Conservation (phyloP, 2,329 filamentous ascomycete genomes). For the Chrysosporium queenslandicum region DNA sequence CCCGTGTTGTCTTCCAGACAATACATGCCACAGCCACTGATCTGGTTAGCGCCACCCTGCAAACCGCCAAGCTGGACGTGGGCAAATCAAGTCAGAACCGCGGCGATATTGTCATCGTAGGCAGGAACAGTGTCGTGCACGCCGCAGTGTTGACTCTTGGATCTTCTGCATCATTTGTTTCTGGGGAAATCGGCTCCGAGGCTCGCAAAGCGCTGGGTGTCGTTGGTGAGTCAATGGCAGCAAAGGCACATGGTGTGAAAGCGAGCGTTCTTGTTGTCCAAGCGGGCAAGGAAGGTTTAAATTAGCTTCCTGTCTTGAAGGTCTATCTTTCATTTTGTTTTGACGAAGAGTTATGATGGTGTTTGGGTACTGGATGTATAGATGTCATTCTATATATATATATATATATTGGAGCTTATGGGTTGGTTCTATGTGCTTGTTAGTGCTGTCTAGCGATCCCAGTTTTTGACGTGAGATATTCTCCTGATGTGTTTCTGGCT, state of each 20-base stretch:
- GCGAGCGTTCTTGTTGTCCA: slow-evolving; percentile 63
- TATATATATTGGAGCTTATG: background rate
- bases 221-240: slow-evolving; percentile 34
- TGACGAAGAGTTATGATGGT: background rate
- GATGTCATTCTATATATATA: background rate
- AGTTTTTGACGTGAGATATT: no score
- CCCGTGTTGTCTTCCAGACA: slow-evolving; percentile 48
- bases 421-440: background rate
- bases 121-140: slow-evolving; percentile 16
- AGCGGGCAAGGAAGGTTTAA: slow-evolving; percentile 33
- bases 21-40: slow-evolving; percentile 24
- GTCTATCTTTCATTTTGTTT: background rate
- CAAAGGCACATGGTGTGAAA: slow-evolving; percentile 50
- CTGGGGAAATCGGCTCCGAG: slow-evolving; percentile 31
- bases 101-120: slow-evolving; percentile 59
- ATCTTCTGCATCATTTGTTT: slow-evolving; percentile 20
- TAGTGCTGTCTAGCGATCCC: no score
- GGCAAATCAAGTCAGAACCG: slow-evolving; percentile 54
- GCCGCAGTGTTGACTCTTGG: slow-evolving; percentile 6
- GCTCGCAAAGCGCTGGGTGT: slow-evolving; percentile 26
- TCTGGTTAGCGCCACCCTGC: slow-evolving; percentile 40
- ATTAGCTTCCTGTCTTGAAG: background rate
- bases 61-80: slow-evolving; percentile 50
- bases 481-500: no score
- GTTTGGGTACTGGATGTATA: background rate